Percentiles rank a stretch among this genome's conserved stretches.
phyloP scores from a whole-genome alignment of 1,139 yeast species.

The Taphrina confusa region DNA sequence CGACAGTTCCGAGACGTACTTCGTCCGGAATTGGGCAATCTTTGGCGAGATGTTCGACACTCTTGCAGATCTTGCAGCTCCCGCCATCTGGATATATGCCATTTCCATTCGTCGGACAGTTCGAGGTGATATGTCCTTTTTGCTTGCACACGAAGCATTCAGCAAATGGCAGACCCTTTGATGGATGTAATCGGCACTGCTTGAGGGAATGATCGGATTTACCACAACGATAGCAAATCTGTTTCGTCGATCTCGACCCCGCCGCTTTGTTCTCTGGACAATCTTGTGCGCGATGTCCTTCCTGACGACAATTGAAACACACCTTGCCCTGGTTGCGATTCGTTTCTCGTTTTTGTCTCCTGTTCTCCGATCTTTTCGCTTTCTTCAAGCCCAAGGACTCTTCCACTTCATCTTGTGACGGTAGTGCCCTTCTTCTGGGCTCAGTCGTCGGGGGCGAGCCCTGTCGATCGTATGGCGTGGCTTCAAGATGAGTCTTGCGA shows the following conservation, averaged over 20 bases:
- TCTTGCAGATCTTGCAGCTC: slow-evolving; percentile 35
- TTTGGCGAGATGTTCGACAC: slow-evolving; percentile 34
- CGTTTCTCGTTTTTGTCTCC: slow-evolving; percentile 27
- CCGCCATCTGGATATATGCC: slow-evolving; percentile 37
- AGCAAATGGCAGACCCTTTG: slow-evolving; percentile 35
- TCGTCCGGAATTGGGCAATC: slow-evolving; percentile 36
- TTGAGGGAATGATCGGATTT: slow-evolving; percentile 35
- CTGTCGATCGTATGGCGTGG: slow-evolving; percentile 33
- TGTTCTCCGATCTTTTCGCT: slow-evolving; percentile 20
- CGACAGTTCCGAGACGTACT: slow-evolving; percentile 32
- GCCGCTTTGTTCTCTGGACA: slow-evolving; percentile 30
- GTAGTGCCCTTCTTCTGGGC: slow-evolving; percentile 3
- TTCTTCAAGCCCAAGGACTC: slow-evolving; percentile 17
- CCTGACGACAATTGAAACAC: slow-evolving; percentile 35
- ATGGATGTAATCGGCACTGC: slow-evolving; percentile 27
- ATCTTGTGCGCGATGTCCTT: slow-evolving; percentile 35
- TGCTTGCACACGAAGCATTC: slow-evolving; percentile 36
- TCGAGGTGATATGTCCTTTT: slow-evolving; percentile 36
- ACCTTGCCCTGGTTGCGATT: slow-evolving; percentile 34
- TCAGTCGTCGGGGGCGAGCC: neutral
- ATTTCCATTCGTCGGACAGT: slow-evolving; percentile 36
- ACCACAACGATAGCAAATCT: slow-evolving; percentile 38
- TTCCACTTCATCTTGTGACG: slow-evolving; percentile 9
- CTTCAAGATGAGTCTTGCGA: slow-evolving; percentile 31
- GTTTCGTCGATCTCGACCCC: neutral